Evolutionary conservation across 495 filamentous ascomycete genomes (phyloP).

Genomic region (Echria macrotheca): DNA sequence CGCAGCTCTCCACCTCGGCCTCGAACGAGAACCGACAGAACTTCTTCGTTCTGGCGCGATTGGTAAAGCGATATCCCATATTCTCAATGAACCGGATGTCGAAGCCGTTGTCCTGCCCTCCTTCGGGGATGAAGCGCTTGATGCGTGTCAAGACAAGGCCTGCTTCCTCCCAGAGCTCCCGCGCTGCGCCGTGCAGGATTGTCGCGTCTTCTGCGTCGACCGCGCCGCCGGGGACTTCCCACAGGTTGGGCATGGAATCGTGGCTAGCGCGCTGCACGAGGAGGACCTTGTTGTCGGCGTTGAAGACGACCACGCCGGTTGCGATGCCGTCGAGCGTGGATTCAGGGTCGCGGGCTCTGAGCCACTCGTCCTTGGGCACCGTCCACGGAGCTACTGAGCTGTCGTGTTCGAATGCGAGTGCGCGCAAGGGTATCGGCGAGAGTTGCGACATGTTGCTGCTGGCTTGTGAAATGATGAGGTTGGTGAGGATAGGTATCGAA

Average conservation of each 20-base stretch:
- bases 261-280: slow-evolving; percentile 33
- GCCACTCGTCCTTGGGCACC: not conserved
- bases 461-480: not conserved
- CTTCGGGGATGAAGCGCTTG: slow-evolving; percentile 19
- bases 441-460: not conserved
- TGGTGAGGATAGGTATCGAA: not conserved
- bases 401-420: not conserved
- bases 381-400: not conserved
- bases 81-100: not conserved
- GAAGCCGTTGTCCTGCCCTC: not conserved
- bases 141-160: slow-evolving; percentile 27
- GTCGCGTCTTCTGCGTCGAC: slow-evolving; percentile 35
- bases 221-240: slow-evolving; percentile 42
- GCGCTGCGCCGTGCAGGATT: slow-evolving; percentile 32
- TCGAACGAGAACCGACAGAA: slow-evolving; percentile 32
- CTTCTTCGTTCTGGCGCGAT: slow-evolving; percentile 9
- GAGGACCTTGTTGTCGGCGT: slow-evolving; percentile 23
- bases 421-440: not conserved
- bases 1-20: slow-evolving; percentile 14
- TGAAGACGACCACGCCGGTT: slow-evolving; percentile 30
- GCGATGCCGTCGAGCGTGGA: slow-evolving; percentile 16
- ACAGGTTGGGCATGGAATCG: slow-evolving; percentile 33
- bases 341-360: not conserved
- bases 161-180: slow-evolving; percentile 42
- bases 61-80: slow-evolving; percentile 16